Base-by-base conservation (phyloP, 208 protist genomes). In the Angomonas deanei region DNA sequence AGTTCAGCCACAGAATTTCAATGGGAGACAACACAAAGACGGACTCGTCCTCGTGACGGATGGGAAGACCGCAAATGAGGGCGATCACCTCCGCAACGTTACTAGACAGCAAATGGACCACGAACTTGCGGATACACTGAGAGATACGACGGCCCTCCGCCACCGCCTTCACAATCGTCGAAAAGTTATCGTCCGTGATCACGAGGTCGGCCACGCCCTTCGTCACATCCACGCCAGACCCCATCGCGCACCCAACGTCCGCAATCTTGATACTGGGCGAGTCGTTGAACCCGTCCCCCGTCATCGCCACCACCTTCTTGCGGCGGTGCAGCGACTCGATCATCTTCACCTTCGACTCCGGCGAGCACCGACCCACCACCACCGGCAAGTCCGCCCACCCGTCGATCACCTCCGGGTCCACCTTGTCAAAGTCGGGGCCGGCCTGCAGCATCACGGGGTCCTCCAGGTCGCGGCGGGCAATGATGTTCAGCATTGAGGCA, bases 101-200 rank as follows among this genome's bases (percentile, higher is more conserved):
- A 55, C 80, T 83, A 31, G 88, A 92, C 34, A 97, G 74, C 17
- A 95, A 66, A 62, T 95, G 89, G 6, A 94, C 76, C 10, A 95
- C 82, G 66, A 97, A 97, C 76, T 97, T 97, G 39, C 76, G 55
- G 53, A 97, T 95, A 65, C 83, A 91, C 72, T 91, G 81, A 46
- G 80, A 85, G 55, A 95, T 90, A 36, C 86, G 83, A 50, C 91
- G 74, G 19, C 91, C 91, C 66, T 95, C 83, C 15, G 88, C 82
- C 52, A 97, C 82, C 8, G 91, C 87, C 70, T 91, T 95, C 24
- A 99, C 97, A 70, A 99, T 99, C 0, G 97, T 97, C 6, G 80
- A 56, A 72, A 99, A 99, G 82, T 99, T 99, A 83, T 99, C 98
- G 79, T 99, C 98, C 30, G 98, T 84, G 53, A 99, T 93, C 61